These are phyloP conservation scores for Suhomyces atakaporum DNA, from an alignment of 1,139 yeast genomes.

Conservation along the genomic window DNA sequence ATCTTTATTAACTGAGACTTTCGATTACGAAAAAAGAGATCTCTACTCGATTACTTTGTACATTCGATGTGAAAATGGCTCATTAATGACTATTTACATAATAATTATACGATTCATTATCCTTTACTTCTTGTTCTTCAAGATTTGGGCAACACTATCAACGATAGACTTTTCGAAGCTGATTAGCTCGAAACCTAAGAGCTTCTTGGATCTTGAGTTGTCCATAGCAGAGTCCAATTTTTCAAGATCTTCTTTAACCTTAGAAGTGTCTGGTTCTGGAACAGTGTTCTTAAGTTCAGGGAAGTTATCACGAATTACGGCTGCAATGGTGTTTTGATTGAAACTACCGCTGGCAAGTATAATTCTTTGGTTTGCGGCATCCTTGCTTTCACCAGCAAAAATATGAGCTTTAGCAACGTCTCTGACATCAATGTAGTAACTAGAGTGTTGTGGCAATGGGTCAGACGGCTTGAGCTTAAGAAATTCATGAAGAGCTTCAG, in stretches of 20 bases:
- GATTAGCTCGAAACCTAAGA: not conserved
- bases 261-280: not conserved
- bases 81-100: no score
- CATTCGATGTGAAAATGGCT: no score
- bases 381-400: constrained; percentile 15
- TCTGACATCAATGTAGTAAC: constrained; percentile 31
- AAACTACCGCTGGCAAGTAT: not conserved
- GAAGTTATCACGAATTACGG: not conserved
- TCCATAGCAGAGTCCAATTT: not conserved
- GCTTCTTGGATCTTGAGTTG: not conserved
- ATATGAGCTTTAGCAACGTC: constrained; percentile 21
- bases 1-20: no score
- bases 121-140: not conserved
- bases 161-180: not conserved
- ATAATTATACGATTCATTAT: no score
- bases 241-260: not conserved
- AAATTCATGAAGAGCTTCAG: constrained; percentile 29
- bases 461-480: constrained; percentile 27
- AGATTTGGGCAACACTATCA: not conserved
- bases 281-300: not conserved
- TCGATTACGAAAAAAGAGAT: no score
- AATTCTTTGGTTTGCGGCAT: constrained; percentile 17
- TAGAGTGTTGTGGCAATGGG: constrained; percentile 25
- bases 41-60: no score
- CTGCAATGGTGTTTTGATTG: not conserved